phyloP scores from a whole-genome alignment of 2,329 filamentous ascomycete genomes.

The Microascus cirrosus region DNA sequence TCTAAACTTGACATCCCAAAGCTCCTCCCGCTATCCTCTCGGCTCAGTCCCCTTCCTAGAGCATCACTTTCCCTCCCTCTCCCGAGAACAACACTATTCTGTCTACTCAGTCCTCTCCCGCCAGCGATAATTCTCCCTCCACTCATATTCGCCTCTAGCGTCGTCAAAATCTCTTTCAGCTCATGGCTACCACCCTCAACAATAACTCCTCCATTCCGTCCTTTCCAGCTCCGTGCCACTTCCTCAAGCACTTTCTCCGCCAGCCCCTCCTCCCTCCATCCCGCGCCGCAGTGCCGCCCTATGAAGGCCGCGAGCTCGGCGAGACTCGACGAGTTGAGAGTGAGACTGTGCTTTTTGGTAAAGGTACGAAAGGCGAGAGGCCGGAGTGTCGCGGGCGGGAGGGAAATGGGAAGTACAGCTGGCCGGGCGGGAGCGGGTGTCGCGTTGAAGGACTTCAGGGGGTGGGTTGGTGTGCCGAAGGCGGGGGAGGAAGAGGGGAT shows the following conservation, averaged over 20 bases:
- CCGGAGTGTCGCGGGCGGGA: slow-evolving; percentile 76
- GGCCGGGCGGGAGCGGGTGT: slow-evolving; percentile 22
- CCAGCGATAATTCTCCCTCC: slow-evolving; percentile 59
- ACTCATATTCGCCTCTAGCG: slow-evolving; percentile 76
- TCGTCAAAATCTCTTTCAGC: slow-evolving; percentile 73
- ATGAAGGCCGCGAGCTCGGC: slow-evolving; percentile 81
- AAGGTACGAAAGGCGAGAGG: slow-evolving; percentile 91
- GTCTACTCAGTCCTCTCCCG: slow-evolving; percentile 43
- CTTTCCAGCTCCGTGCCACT: slow-evolving; percentile 85
- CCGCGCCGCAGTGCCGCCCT: slow-evolving; percentile 85
- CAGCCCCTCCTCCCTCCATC: slow-evolving; percentile 91
- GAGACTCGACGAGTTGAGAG: slow-evolving; percentile 76
- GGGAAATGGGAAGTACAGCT: slow-evolving; percentile 74
- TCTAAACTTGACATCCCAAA: slow-evolving; percentile 48
- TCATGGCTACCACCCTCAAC: slow-evolving; percentile 71
- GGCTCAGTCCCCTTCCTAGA: slow-evolving; percentile 27
- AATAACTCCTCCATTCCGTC: slow-evolving; percentile 76
- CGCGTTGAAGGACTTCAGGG: slow-evolving; percentile 53
- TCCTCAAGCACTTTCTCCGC: slow-evolving; percentile 91
- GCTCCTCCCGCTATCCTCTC: slow-evolving; percentile 56
- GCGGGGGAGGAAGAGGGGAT: slow-evolving; percentile 84
- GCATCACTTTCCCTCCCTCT: slow-evolving; percentile 40
- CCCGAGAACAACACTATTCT: slow-evolving; percentile 55
- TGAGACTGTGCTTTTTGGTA: slow-evolving; percentile 94
- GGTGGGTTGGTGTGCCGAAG: slow-evolving; percentile 78